Conservation (phyloP, 176 grass and related monocot genomes). For the Chloris gayana region DNA sequence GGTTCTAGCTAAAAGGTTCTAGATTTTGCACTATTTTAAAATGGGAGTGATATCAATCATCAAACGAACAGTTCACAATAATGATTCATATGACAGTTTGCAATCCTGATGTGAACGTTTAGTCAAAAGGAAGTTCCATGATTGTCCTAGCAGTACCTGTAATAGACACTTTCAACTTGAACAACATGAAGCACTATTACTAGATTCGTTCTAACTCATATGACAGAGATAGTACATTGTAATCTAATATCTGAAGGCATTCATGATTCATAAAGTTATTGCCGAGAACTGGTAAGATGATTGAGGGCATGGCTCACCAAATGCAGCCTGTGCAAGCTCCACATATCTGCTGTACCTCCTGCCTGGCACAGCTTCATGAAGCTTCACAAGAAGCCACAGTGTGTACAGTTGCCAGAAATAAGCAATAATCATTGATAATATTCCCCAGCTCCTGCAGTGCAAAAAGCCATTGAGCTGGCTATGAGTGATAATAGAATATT, state of each 20-base stretch:
- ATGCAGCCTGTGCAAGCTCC: slow-evolving; percentile 97
- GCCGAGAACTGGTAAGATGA: slow-evolving; percentile 29
- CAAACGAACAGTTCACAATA: background rate
- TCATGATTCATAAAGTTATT: background rate
- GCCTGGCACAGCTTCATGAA: too few relatives aligned
- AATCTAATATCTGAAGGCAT: too few relatives aligned
- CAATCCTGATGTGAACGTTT: background rate
- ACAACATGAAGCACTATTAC: slow-evolving; percentile 27
- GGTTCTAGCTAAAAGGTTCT: slow-evolving; percentile 16
- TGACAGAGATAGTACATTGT: slow-evolving; percentile 27
- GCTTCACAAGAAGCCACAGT: too few relatives aligned
- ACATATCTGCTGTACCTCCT: too few relatives aligned
- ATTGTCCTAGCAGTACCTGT: slow-evolving; percentile 15
- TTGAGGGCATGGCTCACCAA: slow-evolving; percentile 64
- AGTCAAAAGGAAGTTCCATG: too few relatives aligned
- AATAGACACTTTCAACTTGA: slow-evolving; percentile 5
- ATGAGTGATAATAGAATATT: too few relatives aligned
- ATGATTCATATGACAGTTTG: slow-evolving; percentile 1
- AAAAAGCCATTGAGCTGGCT: background rate
- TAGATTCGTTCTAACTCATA: background rate
- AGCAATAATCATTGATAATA: slow-evolving; percentile 83
- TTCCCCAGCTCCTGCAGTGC: slow-evolving; percentile 91
- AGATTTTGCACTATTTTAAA: background rate
- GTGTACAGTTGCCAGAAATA: too few relatives aligned
- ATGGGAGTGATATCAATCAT: slow-evolving; percentile 15